phyloP scores from a whole-genome alignment of 169 alveolate species.

The Babesia bovis region DNA sequence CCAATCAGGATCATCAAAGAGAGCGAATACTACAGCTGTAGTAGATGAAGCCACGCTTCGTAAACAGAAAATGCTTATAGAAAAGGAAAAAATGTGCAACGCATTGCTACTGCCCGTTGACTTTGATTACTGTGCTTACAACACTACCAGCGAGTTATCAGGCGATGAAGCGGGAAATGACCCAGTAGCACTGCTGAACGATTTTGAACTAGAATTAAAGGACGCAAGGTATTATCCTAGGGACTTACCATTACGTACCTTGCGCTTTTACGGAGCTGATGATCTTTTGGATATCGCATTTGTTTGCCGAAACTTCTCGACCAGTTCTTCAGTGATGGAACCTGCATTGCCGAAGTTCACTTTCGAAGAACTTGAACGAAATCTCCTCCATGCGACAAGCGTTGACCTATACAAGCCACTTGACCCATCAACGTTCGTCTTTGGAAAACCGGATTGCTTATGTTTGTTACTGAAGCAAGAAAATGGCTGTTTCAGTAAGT shows the following conservation, averaged over 20 bases:
- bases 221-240: conserved; percentile 52
- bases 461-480: not conserved
- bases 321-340: conserved; percentile 5
- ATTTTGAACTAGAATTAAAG: conserved; percentile 34
- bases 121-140: conserved; percentile 57
- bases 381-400: conserved; percentile 32
- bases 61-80: conserved; percentile 28
- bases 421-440: conserved; percentile 38
- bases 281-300: conserved; percentile 46
- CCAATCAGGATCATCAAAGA: not conserved
- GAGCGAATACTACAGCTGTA: not conserved
- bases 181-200: conserved; percentile 35
- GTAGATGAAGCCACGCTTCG: conserved; percentile 5
- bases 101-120: conserved; percentile 51
- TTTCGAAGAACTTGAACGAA: conserved; percentile 38
- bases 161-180: conserved; percentile 20
- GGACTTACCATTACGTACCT: conserved; percentile 55
- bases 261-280: conserved; percentile 48
- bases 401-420: conserved; percentile 28
- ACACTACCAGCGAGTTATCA: conserved; percentile 51
- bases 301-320: conserved; percentile 48
- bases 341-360: conserved; percentile 52
- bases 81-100: conserved; percentile 44
- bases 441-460: conserved; percentile 38
- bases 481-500: not conserved